phyloP scores from a whole-genome alignment of 352 stramenopile species.

The Phytopythium vexans region DNA sequence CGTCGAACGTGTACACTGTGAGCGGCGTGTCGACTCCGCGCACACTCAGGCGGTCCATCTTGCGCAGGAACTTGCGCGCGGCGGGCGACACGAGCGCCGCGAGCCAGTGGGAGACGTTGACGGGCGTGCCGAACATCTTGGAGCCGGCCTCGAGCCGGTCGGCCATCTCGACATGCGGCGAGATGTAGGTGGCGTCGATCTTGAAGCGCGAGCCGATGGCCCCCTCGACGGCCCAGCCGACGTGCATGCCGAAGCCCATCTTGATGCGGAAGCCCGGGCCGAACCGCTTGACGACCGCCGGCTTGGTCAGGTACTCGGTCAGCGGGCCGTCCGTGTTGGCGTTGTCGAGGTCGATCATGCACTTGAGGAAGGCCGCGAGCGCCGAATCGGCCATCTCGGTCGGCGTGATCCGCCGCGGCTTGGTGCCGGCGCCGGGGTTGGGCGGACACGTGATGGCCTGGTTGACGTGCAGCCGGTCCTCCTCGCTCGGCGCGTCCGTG shows the following conservation, averaged over 20 bases:
- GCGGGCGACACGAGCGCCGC: slow-evolving; percentile 60
- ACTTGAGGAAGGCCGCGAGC: slow-evolving; percentile 95
- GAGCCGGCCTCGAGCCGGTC: slow-evolving; percentile 94
- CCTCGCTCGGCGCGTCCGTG: slow-evolving; percentile 70
- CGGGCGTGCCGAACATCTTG: slow-evolving; percentile 88
- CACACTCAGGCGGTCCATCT: slow-evolving; percentile 86
- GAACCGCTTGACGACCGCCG: slow-evolving; percentile 84
- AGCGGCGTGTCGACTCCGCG: slow-evolving; percentile 77
- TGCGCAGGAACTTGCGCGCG: slow-evolving; percentile 71
- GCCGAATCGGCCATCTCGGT: slow-evolving; percentile 93
- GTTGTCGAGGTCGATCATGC: slow-evolving; percentile 87
- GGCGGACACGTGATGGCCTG: slow-evolving; percentile 66
- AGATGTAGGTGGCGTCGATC: slow-evolving; percentile 98
- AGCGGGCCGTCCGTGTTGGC: slow-evolving; percentile 72
- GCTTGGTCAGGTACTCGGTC: slow-evolving; percentile 64
- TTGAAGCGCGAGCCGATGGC: slow-evolving; percentile 95
- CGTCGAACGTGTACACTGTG: slow-evolving; percentile 87
- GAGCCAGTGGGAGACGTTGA: slow-evolving; percentile 87
- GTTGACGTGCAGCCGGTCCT: slow-evolving; percentile 70
- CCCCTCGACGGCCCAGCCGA: slow-evolving; percentile 95
- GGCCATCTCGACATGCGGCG: slow-evolving; percentile 92
- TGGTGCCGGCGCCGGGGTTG: slow-evolving; percentile 58
- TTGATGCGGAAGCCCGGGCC: slow-evolving; percentile 76
- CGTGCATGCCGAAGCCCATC: slow-evolving; percentile 96
- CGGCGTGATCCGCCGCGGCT: slow-evolving; percentile 67